Base-by-base conservation (phyloP, 495 filamentous ascomycete species). In the Penicillium atrosanguineum region DNA sequence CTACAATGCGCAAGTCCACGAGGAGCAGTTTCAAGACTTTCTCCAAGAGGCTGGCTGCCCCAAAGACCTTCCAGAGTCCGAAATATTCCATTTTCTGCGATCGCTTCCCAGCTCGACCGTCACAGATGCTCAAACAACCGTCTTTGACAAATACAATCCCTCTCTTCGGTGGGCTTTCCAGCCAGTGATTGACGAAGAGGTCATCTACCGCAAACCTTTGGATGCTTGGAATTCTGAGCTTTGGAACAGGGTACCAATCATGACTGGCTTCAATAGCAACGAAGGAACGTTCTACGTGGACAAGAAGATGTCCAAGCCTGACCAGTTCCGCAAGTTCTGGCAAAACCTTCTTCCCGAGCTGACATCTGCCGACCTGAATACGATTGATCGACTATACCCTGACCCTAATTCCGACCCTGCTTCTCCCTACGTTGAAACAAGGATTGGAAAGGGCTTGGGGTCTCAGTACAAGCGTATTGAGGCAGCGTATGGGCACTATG, bases 131-230 rank as follows among this genome's bases (percentile, higher is more conserved):
- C 78, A 77, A 26, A 73, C 74, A 16, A 31, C 50, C 6, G 70
- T 87, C 12, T 87, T 78, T 67, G 68, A 76, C 46, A 71, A 68
- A 36, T 85, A 82, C 63, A 71, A 75, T 29, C 60, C 68, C 9
- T 79, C 74, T 38, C 70, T 88, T 0, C 79, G 82, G 5, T 87
- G 84, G 84, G 76, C 84, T 8, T 88, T 86, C 62, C 84, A 87
- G 55, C 84, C 85, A 34, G 83, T 84, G 48, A 83, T 87, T 52
- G 85, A 87, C 55, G 63, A 66, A 12, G 75, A 78, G 7, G 60
- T 83, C 18, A 81, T 88, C 48, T 70, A 76, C 12, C 76, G 80
- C 26, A 70, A 79, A 7, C 84, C 85, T 20, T 68, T 84, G 25
- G 73, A 75, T 16, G 77, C 78, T 9, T 86, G 82, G 83, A 60